phyloP scores from a whole-genome alignment of 225 moss, liverwort and hornwort genomes.

The Anthoceros angustus region DNA sequence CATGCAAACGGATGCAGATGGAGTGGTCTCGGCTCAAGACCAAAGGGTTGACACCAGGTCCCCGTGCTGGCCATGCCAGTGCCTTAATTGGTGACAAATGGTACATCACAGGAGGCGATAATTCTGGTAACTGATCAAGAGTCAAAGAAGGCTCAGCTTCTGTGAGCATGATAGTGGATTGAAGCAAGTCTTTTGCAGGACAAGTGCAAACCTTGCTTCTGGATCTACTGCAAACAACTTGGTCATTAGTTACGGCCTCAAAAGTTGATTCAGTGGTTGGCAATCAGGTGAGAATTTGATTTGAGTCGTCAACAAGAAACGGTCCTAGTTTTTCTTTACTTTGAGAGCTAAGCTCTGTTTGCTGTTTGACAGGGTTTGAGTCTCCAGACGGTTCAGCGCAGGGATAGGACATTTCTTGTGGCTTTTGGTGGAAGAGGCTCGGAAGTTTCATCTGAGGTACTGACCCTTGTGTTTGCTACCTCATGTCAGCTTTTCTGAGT shows the following conservation, averaged over 20 bases:
- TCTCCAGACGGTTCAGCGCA: slow-evolving; percentile 62
- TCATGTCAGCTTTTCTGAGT: not conserved
- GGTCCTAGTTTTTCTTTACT: not conserved
- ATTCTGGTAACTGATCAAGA: slow-evolving; percentile 10
- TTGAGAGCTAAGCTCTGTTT: not conserved
- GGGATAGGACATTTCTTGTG: slow-evolving; percentile 64
- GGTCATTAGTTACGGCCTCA: slow-evolving; percentile 46
- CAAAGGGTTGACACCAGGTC: slow-evolving; percentile 49
- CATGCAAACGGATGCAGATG: slow-evolving; percentile 37
- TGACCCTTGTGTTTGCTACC: not conserved
- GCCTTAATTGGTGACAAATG: slow-evolving; percentile 72
- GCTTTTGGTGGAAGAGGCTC: slow-evolving; percentile 72
- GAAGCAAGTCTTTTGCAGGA: slow-evolving; percentile 21
- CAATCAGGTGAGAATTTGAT: slow-evolving; percentile 42
- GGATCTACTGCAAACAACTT: slow-evolving; percentile 53
- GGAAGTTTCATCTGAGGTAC: slow-evolving; percentile 38
- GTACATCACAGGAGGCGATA: slow-evolving; percentile 88
- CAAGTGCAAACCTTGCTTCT: slow-evolving; percentile 43
- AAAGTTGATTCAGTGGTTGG: slow-evolving; percentile 34
- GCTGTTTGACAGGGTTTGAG: slow-evolving; percentile 52
- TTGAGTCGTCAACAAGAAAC: not conserved
- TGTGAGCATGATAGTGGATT: slow-evolving; percentile 10
- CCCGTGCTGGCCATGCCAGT: slow-evolving; percentile 79
- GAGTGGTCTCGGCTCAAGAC: slow-evolving; percentile 85
- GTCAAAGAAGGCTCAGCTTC: not conserved